Conservation (phyloP, 495 filamentous ascomycete species). For the Penicillium desertorum region DNA sequence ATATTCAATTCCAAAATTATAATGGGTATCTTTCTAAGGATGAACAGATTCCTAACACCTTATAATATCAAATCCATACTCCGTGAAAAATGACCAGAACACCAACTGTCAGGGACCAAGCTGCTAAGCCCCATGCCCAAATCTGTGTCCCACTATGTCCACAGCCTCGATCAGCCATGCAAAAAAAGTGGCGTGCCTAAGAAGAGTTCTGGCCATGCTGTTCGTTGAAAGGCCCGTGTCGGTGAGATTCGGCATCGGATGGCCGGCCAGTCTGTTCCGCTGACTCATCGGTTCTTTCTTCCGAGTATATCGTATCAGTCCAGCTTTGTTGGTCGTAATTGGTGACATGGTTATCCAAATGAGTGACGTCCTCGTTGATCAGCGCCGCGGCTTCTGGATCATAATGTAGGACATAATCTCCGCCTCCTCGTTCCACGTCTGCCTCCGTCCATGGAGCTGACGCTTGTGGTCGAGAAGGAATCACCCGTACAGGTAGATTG, state of each 20-base stretch:
- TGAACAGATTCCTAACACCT: constrained; percentile 1
- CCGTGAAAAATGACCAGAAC: constrained; percentile 9
- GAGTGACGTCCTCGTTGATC: constrained; percentile 32
- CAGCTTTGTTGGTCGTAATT: constrained; percentile 22
- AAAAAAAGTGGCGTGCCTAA: neutral
- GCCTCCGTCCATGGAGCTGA: constrained; percentile 44
- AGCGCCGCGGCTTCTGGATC: constrained; percentile 49
- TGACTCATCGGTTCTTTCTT: constrained; percentile 14
- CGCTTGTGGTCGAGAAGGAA: constrained; percentile 39
- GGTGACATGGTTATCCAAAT: neutral
- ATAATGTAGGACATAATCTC: constrained; percentile 41
- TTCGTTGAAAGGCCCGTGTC: neutral
- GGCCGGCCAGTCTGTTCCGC: neutral
- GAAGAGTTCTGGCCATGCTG: neutral
- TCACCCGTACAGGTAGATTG: constrained; percentile 39
- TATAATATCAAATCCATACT: constrained; percentile 1
- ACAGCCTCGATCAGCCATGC: no score
- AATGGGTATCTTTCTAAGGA: constrained; percentile 10
- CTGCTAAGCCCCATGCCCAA: neutral
- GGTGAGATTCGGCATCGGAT: neutral
- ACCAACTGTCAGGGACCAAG: constrained; percentile 1
- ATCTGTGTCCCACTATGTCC: neutral
- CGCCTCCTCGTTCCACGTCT: constrained; percentile 31
- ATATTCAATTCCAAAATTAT: constrained; percentile 2
- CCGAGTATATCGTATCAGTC: constrained; percentile 23